Base-by-base conservation (phyloP, 805 yeast species). In the Scheffersomyces stipitis region DNA sequence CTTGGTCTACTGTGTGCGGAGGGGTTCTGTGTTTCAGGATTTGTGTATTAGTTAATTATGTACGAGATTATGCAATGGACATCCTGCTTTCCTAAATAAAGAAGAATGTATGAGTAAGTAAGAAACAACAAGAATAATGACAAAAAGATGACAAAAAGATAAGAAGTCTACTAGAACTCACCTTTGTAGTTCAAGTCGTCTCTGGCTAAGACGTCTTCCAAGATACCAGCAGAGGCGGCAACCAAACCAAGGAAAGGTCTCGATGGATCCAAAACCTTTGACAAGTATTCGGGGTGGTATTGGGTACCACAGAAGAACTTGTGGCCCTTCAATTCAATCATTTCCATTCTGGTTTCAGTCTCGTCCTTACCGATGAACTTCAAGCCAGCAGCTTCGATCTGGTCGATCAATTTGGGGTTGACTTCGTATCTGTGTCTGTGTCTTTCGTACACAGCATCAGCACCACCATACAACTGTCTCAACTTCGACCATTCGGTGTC, bases 391-490 rank as follows among this genome's bases (percentile, higher is more conserved):
- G 64, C 62, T 66, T 93, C 98, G 44, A 91, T 76, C 30, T 69
- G 64, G 13, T 66, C 70, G 46, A 90, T 83, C 50, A 86, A 71
- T 46, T 76, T 78, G 12, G 99, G 99, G 66, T 90, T 91, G 52
- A 93, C 86, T 66, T 93, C 99, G 64, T 93, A 93, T 70, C 99
- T 82, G 66, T 93, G 99, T 73, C 99, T 85, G 65, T 93, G 99
- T 76, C 99, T 86, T 72, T 93, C 99, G 43, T 72, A 72, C 34
- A 89, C 90, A 31, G 75, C 68, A 2, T 71, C 74, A 18, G 74
- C 73, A 41, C 77, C 80, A 40, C 93, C 95, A 61, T 91, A 91
- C 37, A 91, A 72, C 65, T 79, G 76, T 64, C 86, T 80, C 54
- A 93, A 78, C 45, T 71, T 75, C 32, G 87, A 77, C 77, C 81